A percentile compares a stretch with the other conserved stretches of the same genome.
Conservation (phyloP, 352 stramenopile genomes). For the Phytopythium helicoides region DNA sequence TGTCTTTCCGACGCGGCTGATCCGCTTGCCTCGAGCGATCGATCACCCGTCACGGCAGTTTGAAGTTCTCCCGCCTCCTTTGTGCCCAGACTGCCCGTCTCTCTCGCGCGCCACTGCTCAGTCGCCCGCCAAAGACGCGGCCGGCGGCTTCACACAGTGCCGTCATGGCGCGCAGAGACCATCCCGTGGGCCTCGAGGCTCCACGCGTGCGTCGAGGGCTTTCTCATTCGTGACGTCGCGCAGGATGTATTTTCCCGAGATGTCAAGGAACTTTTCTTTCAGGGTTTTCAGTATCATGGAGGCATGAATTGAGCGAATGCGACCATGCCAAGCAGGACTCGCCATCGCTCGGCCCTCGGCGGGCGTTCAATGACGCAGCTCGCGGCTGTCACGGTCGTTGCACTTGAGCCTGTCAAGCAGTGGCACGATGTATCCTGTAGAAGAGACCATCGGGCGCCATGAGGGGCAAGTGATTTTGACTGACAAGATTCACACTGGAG, state of each 20-base stretch:
- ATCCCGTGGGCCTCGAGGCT: too few species aligned
- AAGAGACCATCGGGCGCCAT: neutral
- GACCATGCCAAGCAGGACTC: too few species aligned
- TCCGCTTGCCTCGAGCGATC: neutral
- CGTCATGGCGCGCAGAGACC: neutral
- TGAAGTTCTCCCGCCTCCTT: constrained; percentile 1
- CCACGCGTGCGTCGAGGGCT: neutral
- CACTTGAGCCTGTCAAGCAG: constrained; percentile 4
- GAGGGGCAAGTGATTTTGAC: neutral
- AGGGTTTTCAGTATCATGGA: too few species aligned
- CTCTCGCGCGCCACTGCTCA: constrained; percentile 1
- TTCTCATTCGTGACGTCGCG: too few species aligned
- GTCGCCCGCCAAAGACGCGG: constrained; percentile 5
- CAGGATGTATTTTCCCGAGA: too few species aligned
- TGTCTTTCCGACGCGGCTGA: constrained; percentile 1
- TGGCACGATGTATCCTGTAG: constrained; percentile 5
- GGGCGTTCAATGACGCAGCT: neutral
- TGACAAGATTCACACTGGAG: neutral
- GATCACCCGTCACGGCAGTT: neutral
- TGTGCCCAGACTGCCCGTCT: constrained; percentile 1
- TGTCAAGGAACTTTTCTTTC: too few species aligned
- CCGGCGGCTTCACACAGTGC: too few species aligned
- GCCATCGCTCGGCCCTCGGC: neutral
- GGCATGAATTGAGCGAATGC: too few species aligned
- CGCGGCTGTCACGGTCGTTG: neutral